Base-by-base conservation (phyloP, 768 basidiomycete species). In the Dendrothele bispora region DNA sequence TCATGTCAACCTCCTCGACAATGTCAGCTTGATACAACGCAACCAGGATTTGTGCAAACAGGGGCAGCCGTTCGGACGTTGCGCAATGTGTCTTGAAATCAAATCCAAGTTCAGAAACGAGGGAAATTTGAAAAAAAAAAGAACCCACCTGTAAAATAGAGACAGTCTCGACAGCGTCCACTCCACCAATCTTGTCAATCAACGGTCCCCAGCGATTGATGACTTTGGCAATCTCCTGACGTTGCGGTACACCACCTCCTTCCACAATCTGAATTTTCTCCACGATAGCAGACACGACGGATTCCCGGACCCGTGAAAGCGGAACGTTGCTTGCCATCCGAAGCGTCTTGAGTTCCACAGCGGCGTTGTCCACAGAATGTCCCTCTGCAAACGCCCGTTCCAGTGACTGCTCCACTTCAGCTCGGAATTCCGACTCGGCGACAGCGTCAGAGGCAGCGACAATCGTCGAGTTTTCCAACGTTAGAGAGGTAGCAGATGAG, bases 261-360 rank as follows among this genome's bases (percentile, higher is more conserved):
- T 79, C 78, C 1, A 83, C 73, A 34, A 91, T 67, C 40, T 71
- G 71, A 38, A 94, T 84, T 50, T 79, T 78, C 50, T 83, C 82
- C 46, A 95, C 83, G 49, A 98, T 76, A 30, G 83, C 88, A n/a
- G 77, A 77, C 29, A 98, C 75, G n/a, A 98, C 91, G 14, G 88
- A 88, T 65, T 94, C 88, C 43, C 89, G 78, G 14, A 97, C 94
- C 42, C 83, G 76, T n/a, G 78, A 79, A 17, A 97, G 76, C 10
- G 90, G 80, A 22, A 98, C 95, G 58, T 98, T 98, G 59, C 87
- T 90, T 28, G 93, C 92, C 91, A 98, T 95, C 40, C 95, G 88
- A 37, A 99, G 79, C 36, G 95, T 97, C 71, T 95, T 93, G 50
- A 98, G 78, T 63, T 98, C 95, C 52, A 98, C 88, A 1, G 90